Evolutionary conservation across 257 asterid species (phyloP), one percentile per base, ranked within the genome.

Genomic region (Petunia axillaris): DNA sequence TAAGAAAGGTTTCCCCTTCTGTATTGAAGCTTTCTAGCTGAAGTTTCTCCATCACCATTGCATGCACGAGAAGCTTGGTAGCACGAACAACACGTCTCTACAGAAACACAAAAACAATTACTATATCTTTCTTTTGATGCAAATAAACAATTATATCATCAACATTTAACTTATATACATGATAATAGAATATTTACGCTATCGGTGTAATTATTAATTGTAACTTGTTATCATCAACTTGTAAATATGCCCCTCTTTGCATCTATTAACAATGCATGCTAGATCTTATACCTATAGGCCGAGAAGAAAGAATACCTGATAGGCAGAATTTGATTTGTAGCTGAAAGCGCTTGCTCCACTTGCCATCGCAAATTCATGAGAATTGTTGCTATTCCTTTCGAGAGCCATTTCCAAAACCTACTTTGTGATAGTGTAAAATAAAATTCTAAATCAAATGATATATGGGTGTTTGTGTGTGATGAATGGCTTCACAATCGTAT

Each of bases 71-170:
- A 5, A 1, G 4, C 2, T 79, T 82, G 2, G 80, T 82, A 2
- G 85, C 76, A 46, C 68, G 79, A 8, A 79, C 71, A 16, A 82
- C 85, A 41, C 81, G 79, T 63, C 48, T 78, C 83, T 78, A 15
- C 37, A 65, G 3, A 71, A 25, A 25, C 25, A 25, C 25, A 25
- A 25, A 25, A 25, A 25, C 25, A 25, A 25, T 25, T 25, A 25
- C 25, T 25, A 25, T 25, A 25, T 25, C 25, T 25, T 25, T 25
- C 25, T 25, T 25, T 25, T 25, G 25, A 25, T 25, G 25, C 25
- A 25, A 25, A 25, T 25, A 25, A 25, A 25, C 25, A 25, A 25
- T 25, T 25, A 25, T 48, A 48, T 6, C 8, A 48, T 48, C 53
- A 48, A 48, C 2, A 8, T 8, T 48, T 48, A 48, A 8, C 53